Evolutionary conservation across 2,329 filamentous ascomycete species (phyloP).

Genomic region (Scedosporium minutisporum): DNA sequence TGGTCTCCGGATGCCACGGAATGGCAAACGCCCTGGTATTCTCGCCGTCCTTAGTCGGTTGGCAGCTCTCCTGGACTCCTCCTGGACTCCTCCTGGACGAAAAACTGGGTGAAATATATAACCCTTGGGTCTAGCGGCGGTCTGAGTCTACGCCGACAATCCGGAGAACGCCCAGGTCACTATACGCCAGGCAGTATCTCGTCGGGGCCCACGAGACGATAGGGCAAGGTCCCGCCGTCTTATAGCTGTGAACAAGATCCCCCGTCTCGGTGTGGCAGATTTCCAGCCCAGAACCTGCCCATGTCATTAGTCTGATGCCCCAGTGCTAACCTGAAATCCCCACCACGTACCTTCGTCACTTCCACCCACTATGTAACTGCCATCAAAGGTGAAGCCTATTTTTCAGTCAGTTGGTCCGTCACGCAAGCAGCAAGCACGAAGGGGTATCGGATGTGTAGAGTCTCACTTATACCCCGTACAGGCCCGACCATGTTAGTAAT

Average conservation of each 20-base stretch:
- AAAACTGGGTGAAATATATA: neutral
- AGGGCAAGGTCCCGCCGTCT: constrained; percentile 53
- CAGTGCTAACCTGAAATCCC: neutral
- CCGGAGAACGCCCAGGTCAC: constrained; percentile 57
- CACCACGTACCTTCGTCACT: constrained; percentile 54
- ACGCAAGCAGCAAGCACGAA: neutral
- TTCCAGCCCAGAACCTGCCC: constrained; percentile 49
- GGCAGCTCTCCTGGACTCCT: too few relatives aligned
- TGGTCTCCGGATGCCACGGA: too few relatives aligned
- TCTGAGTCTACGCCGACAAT: constrained; percentile 50
- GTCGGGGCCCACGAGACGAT: constrained; percentile 69
- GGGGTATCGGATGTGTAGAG: neutral
- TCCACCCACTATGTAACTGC: constrained; percentile 63
- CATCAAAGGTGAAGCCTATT: constrained; percentile 66
- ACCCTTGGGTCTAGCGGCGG: neutral
- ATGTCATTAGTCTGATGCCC: neutral
- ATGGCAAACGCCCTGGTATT: too few relatives aligned
- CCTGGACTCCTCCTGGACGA: neutral
- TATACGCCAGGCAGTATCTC: constrained; percentile 64
- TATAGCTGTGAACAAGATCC: constrained; percentile 62
- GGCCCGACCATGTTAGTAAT: constrained; percentile 60
- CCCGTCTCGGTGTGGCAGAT: constrained; percentile 66
- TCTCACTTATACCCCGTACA: constrained; percentile 56
- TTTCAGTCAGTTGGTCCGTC: constrained; percentile 12
- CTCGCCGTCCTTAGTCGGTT: too few relatives aligned